A percentile compares a stretch with the other conserved stretches of the same genome.
Conservation (phyloP, 2,329 filamentous ascomycete genomes). For the Metarhizium guizhouense region DNA sequence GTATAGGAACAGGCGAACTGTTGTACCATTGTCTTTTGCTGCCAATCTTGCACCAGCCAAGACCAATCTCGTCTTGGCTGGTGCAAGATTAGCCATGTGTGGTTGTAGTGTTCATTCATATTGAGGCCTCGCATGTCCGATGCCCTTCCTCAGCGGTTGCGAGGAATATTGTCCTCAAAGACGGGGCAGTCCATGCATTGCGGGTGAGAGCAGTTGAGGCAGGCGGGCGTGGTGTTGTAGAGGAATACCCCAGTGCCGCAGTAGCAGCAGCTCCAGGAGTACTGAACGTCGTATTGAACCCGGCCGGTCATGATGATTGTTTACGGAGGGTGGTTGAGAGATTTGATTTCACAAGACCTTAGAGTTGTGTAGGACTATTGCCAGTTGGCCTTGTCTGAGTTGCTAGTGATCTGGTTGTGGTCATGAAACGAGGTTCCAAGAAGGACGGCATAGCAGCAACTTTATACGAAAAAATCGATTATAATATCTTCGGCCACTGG, state of each 20-base stretch:
- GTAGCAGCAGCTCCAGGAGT: conserved; percentile 8
- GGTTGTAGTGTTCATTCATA: neutral
- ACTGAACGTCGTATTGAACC: neutral
- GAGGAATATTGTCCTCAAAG: neutral
- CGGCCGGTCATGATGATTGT: neutral
- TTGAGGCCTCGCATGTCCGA: neutral
- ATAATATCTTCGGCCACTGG: neutral
- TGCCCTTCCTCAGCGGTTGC: neutral
- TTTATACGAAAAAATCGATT: neutral
- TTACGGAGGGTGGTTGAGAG: neutral
- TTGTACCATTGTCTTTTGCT: neutral
- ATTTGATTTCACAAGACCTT: neutral
- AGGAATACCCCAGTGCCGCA: conserved; percentile 5
- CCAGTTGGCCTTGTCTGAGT: neutral
- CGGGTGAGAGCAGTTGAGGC: conserved; percentile 3
- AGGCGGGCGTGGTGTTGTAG: conserved; percentile 6
- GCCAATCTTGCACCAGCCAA: neutral
- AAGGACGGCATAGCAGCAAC: neutral
- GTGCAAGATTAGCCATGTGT: neutral
- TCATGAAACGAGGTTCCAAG: neutral
- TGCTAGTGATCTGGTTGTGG: neutral
- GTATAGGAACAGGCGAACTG: neutral
- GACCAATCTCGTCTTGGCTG: neutral
- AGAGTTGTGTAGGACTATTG: neutral
- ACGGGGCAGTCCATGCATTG: neutral